These are phyloP conservation scores for Earliella scabrosa DNA, from an alignment of 1,284 basidiomycete genomes.

Conservation along the genomic window DNA sequence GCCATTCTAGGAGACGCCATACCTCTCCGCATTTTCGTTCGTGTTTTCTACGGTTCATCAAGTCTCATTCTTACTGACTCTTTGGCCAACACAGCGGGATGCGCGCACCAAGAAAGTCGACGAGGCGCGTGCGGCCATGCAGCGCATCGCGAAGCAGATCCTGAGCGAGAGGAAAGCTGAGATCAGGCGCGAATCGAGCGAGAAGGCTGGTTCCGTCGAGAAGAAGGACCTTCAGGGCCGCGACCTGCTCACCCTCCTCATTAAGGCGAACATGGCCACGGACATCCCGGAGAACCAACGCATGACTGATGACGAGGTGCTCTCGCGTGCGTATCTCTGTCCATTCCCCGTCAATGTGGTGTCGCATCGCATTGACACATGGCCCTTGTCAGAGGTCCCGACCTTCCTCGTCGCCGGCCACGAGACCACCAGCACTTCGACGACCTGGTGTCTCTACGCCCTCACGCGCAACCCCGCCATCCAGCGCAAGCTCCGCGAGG, in stretches of 20 bases:
- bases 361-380: not conserved
- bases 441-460: slow-evolving; percentile 67
- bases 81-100: too few relatives aligned
- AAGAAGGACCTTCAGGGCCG: slow-evolving; percentile 29
- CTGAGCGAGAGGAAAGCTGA: slow-evolving; percentile 25
- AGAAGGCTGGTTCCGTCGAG: slow-evolving; percentile 25
- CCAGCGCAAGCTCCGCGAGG: slow-evolving; percentile 72
- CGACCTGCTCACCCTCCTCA: slow-evolving; percentile 40
- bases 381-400: not conserved
- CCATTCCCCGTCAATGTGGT: too few relatives aligned
- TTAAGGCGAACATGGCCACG: slow-evolving; percentile 53
- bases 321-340: slow-evolving; percentile 49
- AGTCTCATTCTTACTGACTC: too few relatives aligned
- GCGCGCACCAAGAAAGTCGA: slow-evolving; percentile 24
- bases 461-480: slow-evolving; percentile 57
- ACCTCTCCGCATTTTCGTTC: slow-evolving; percentile 3
- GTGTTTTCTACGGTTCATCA: too few relatives aligned
- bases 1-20: slow-evolving; percentile 1
- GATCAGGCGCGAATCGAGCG: slow-evolving; percentile 14
- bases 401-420: slow-evolving; percentile 42
- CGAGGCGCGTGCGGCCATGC: slow-evolving; percentile 34
- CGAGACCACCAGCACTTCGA: slow-evolving; percentile 56
- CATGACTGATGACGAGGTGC: slow-evolving; percentile 57
- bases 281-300: slow-evolving; percentile 47
- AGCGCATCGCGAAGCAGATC: slow-evolving; percentile 39